These are phyloP conservation scores for Solanum piurae DNA, from an alignment of 257 asterid genomes.

Conservation along the genomic window DNA sequence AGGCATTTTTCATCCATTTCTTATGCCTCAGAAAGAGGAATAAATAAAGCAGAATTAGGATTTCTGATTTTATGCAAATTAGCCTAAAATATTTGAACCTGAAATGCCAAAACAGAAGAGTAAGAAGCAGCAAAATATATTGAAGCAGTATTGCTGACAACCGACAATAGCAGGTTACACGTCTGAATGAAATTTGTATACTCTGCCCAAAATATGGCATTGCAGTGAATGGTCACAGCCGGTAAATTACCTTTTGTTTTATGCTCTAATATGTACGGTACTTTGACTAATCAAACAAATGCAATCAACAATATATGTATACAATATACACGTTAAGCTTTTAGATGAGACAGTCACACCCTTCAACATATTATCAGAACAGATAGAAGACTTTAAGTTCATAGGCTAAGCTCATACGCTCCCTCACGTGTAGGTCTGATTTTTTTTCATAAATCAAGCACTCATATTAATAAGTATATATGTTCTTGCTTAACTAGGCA, in stretches of 20 bases:
- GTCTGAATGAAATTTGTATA: conserved; percentile 22
- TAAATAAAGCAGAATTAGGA: conserved; percentile 33
- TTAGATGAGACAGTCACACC: accelerated
- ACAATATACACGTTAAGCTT: no score
- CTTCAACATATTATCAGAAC: neutral
- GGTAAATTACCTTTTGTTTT: neutral
- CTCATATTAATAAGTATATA: neutral
- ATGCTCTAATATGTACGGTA: neutral
- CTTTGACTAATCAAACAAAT: neutral
- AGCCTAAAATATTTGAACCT: neutral
- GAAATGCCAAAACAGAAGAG: neutral
- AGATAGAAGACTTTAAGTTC: neutral
- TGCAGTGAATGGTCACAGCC: conserved; percentile 46
- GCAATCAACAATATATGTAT: no score
- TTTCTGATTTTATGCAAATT: neutral
- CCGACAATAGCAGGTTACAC: conserved; percentile 36
- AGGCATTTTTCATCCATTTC: neutral
- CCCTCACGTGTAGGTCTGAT: no score
- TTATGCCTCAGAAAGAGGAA: conserved; percentile 21
- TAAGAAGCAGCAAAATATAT: conserved; percentile 4
- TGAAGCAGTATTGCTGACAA: conserved; percentile 30
- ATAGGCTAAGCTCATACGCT: no score
- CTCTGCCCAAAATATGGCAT: conserved; percentile 36
- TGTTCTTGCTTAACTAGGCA: neutral
- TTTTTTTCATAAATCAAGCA: no score